Base-by-base conservation (phyloP, 805 yeast genomes). In the Dipodascopsis tothii region DNA sequence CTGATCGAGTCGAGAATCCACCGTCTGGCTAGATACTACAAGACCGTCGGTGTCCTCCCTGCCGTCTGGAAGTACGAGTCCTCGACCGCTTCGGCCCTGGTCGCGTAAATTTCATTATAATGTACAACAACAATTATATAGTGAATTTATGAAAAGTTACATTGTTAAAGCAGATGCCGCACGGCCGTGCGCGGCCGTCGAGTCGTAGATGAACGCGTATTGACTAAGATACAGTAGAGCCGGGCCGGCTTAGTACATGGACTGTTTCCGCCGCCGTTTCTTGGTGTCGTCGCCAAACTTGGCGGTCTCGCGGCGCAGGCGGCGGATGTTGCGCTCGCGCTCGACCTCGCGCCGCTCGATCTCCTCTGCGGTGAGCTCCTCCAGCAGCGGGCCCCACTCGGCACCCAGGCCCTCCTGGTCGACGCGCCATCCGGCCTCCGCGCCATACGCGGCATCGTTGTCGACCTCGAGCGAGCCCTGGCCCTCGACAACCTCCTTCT, bases 11-110 rank as follows among this genome's bases (percentile, higher is more conserved):
- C 97, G 60, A 88, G 99, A 87, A 92, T 92, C 79, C 99, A 92
- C 95, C 90, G 99, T 83, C 84, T 92, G 71, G 95, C 98, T 64
- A 85, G 99, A 80, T 92, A 92, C 94, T 92, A 92, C 96, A 90
- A 96, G 86, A 85, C 96, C 66, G 95, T 86, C 66, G 78, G 95
- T 68, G 97, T 92, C 66, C 82, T 92, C 70, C 98, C 99, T 66
- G 97, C 99, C 72, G 88, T 84, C 92, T 92, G 99, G 99, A 92
- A 92, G 80, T 92, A 84, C 94, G 99, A 92, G 80, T 90, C 98
- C 63, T 95, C 98, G 70, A 92, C 98, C 69, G 99, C 99, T 70
- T 92, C 98, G 67, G 94, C 99, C 74, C 81, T 92, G 75, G 99
- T 92, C 69, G 90, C 90, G 84, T 92, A 87, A 75, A 55, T 44